phyloP scores from a whole-genome alignment of 345 rosid genomes.

The Trapa bicornis region DNA sequence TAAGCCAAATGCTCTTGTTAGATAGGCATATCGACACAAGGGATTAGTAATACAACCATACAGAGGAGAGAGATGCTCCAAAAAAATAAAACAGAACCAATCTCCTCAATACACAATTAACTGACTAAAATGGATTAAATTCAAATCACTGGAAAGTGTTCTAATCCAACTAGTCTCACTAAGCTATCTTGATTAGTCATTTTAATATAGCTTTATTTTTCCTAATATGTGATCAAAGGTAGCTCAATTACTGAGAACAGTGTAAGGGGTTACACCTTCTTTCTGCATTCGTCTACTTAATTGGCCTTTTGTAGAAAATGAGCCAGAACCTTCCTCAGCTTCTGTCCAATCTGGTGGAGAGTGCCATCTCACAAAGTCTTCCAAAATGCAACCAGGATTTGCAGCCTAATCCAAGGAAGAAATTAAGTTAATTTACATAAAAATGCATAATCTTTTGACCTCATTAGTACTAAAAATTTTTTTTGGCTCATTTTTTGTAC shows the following conservation, averaged over 20 bases:
- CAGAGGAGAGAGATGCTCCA: too few species aligned
- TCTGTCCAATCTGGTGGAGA: conserved; percentile 99
- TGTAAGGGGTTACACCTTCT: conserved; percentile 41
- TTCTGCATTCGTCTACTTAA: conserved; percentile 91
- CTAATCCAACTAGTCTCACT: not conserved
- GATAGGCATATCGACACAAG: not conserved
- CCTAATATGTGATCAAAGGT: not conserved
- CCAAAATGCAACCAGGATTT: conserved; percentile 93
- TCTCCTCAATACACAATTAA: not conserved
- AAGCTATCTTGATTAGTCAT: not conserved
- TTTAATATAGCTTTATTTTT: not conserved
- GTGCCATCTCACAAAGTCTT: conserved; percentile 99
- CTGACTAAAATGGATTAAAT: not conserved
- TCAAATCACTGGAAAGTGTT: not conserved
- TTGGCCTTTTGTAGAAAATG: conserved; percentile 54
- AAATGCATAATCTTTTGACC: too few species aligned
- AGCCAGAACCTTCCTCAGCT: conserved; percentile 31
- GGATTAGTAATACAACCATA: too few species aligned
- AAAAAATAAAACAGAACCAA: not conserved
- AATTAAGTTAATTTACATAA: not conserved
- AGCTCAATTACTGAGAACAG: too few species aligned
- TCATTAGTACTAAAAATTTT: too few species aligned
- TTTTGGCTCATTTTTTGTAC: too few species aligned
- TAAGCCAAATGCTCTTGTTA: conserved; percentile 3
- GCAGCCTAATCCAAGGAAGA: conserved; percentile 52